phyloP scores from a whole-genome alignment of 371 early-diverging fungal species.

The Mitosporidium daphniae region DNA sequence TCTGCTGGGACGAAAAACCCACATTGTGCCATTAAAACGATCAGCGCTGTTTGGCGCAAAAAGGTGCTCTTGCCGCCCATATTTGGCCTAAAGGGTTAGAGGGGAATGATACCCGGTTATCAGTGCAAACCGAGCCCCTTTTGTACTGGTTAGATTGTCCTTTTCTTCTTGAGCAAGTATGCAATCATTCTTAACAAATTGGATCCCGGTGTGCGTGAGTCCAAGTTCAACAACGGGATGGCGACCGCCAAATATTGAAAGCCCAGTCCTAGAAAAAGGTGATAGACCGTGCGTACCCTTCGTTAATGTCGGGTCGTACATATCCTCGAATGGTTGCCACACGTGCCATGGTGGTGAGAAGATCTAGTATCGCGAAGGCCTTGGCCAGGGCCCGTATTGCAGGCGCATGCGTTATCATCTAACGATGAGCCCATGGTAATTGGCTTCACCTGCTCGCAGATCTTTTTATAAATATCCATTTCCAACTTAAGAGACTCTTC shows the following conservation, averaged over 20 bases:
- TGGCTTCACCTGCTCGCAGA: too few relatives aligned
- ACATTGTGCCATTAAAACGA: conserved; percentile 55
- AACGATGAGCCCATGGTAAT: too few relatives aligned
- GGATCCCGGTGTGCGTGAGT: conserved; percentile 15
- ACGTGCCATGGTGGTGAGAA: conserved; percentile 6
- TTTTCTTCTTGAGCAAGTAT: conserved; percentile 11
- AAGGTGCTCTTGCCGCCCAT: conserved; percentile 89
- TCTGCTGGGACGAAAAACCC: conserved; percentile 69
- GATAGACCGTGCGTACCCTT: too few relatives aligned
- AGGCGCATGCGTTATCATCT: too few relatives aligned
- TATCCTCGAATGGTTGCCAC: conserved; percentile 5
- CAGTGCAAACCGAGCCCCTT: background rate
- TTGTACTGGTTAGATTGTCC: background rate
- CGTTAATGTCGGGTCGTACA: conserved; percentile 7
- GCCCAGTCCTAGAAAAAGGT: conserved; percentile 2
- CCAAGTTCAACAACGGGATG: conserved; percentile 51
- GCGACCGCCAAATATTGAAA: conserved; percentile 17
- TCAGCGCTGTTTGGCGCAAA: conserved; percentile 44
- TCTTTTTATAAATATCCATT: too few relatives aligned
- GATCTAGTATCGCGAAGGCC: conserved; percentile 8
- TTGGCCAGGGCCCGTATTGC: conserved; percentile 6
- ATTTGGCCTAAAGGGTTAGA: conserved; percentile 18
- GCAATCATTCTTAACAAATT: conserved; percentile 34
- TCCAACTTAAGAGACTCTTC: too few relatives aligned
- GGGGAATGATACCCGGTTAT: background rate